Base-by-base conservation (phyloP, 1,139 yeast species). In the Debaryomyces coudertii region DNA sequence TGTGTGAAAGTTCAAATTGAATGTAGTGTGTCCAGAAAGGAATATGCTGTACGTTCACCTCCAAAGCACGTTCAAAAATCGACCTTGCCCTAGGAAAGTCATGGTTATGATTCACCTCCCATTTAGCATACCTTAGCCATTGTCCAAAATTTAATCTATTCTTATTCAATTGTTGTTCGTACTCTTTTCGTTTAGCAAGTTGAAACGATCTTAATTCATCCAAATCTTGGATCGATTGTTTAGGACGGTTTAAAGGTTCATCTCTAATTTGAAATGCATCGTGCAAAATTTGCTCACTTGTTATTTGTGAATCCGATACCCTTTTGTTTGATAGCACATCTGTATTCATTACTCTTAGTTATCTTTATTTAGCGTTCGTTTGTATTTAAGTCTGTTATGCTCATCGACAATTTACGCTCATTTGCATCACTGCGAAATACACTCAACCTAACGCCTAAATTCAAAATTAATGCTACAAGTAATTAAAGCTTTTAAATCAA, bases 51-150 rank as follows among this genome's bases (percentile, higher is more conserved):
- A 82, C 74, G 58, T 89, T 86, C 4, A 89, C 90, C 47, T 83
- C 87, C 33, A 93, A 62, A 0, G 97, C 96, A 44, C 99, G 73
- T 64, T 93, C 99, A 66, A 86, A 88, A 9, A 93, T 76, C 0
- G 97, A 89, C 47, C 98, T 70, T 0, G 96, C 96, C 27, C 87
- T 65, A 7, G 76, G 73, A 55, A 80, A 76, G 59, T 93, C 97
- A 48, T 82, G 85, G 57, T 73, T 73, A 45, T 89, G 92, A 5
- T 86, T 87, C 11, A 83, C 65, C 62, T 93, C 99, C 82, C 93
- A 90, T 50, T 79, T 81, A 1, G 97, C 98, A 63, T 93, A 93
- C 44, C 97, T 73, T 62, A 90, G 76, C 98, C 98, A 93, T 61
- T 92, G 96, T 2, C 90, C 87, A 56, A 79, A 77, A 57, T 90